Evolutionary conservation across 495 filamentous ascomycete genomes (phyloP), one percentile per base, ranked within the genome.

Genomic region (Aspergillus baeticus): DNA sequence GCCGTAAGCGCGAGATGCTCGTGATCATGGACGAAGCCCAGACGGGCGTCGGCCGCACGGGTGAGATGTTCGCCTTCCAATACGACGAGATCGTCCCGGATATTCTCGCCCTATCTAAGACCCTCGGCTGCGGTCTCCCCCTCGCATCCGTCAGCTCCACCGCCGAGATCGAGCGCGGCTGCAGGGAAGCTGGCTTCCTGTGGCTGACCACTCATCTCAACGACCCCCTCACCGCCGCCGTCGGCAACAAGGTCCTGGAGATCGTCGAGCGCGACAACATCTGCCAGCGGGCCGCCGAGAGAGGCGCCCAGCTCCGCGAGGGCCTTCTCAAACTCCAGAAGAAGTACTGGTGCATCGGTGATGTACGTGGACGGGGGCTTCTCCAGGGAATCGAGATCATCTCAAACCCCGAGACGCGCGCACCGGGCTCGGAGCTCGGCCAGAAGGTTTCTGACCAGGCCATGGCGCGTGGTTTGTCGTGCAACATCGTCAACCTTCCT

Each of bases 1-100:
- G 80, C 61, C 67, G 75, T 42, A 69, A 68, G 15, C 65, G 80
- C 2, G 75, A 68, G 3, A 83, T 82, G 78, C 71, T 83, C 2
- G 53, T 84, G 1, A 81, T 83, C 31, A 67, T 81, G 17, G 80
- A 83, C 57, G 81, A 84, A 50, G 79, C 80, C 11, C 81, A 84
- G 59, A 82, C 80, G 0, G 80, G 77, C 0, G 68, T 83, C 1
- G 80, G 81, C 0, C 69, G 81, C 1, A 75, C 73, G 13, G 80
- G 81, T 5, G 65, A 76, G 17, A 69, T 84, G 67, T 74, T 81
- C 45, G 81, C 80, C 0, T 76, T 81, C 55, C 59, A 77, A 42
- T 64, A 80, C 21, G 73, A 79, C 8, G 73, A 58, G 2, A 64
- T 80, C 8, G 71, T 80, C 0, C 81, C 81, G 0, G 79, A 83